Evolutionary conservation across 2,329 filamentous ascomycete genomes (phyloP).

Genomic region (Diaporthe ilicicola): DNA sequence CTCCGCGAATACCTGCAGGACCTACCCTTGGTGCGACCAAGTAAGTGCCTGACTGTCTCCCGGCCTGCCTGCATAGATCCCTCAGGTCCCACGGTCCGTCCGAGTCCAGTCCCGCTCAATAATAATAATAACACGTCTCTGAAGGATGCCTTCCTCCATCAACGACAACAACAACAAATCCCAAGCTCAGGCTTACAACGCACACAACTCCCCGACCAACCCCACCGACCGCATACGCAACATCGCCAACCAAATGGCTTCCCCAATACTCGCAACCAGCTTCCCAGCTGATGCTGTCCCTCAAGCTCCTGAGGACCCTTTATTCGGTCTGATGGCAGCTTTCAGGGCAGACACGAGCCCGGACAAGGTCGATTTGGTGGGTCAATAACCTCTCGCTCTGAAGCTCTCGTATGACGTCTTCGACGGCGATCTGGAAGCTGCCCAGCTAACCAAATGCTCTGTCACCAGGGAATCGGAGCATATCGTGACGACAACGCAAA

Average conservation of each 20-base stretch:
- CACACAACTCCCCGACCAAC: slow-evolving; percentile 51
- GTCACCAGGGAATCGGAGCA: slow-evolving; percentile 76
- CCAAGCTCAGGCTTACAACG: slow-evolving; percentile 20
- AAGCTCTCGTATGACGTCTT: slow-evolving; percentile 11
- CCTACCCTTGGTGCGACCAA: not conserved
- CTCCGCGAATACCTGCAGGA: slow-evolving; percentile 12
- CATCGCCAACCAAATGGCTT: slow-evolving; percentile 76
- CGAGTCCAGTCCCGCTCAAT: not conserved
- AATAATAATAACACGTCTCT: slow-evolving; percentile 42
- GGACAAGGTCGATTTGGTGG: slow-evolving; percentile 92
- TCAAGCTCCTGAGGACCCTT: slow-evolving; percentile 91
- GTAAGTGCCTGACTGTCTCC: slow-evolving; percentile 18
- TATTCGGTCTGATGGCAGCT: slow-evolving; percentile 91
- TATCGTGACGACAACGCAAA: slow-evolving; percentile 96
- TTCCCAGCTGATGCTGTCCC: slow-evolving; percentile 83
- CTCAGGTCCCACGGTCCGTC: slow-evolving; percentile 3
- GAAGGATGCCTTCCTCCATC: slow-evolving; percentile 76
- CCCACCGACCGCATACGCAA: slow-evolving; percentile 65
- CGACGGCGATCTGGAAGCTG: not conserved
- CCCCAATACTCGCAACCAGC: slow-evolving; percentile 64
- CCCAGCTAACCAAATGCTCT: slow-evolving; percentile 13
- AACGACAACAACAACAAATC: slow-evolving; percentile 38
- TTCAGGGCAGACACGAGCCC: slow-evolving; percentile 80
- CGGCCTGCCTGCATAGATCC: slow-evolving; percentile 12
- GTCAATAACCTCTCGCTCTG: slow-evolving; percentile 37